Percentiles rank a stretch among this genome's conserved stretches.
Conservation (phyloP, 1,284 basidiomycete genomes). For the Singerocomus inundabilis region DNA sequence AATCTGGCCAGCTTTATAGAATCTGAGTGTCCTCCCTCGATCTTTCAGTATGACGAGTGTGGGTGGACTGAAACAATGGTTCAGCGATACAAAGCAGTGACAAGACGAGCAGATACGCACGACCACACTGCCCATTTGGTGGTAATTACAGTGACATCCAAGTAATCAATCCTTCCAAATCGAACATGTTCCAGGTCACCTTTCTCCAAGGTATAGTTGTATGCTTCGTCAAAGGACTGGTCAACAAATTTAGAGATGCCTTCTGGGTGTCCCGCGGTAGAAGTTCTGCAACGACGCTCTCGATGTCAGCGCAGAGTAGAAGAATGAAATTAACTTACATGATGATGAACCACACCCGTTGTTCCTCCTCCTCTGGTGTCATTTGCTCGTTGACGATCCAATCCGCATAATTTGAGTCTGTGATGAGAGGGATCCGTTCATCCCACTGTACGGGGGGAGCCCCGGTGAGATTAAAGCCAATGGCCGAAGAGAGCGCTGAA, state of each 20-base stretch:
- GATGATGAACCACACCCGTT: constrained; percentile 68
- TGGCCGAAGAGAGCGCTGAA: constrained; percentile 47
- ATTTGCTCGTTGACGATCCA: constrained; percentile 66
- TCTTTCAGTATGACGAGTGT: constrained; percentile 63
- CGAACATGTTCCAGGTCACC: constrained; percentile 66
- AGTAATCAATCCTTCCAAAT: constrained; percentile 79
- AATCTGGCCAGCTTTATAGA: constrained; percentile 64
- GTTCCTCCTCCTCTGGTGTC: constrained; percentile 57
- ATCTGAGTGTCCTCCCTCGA: constrained; percentile 69
- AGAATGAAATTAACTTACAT: constrained; percentile 49
- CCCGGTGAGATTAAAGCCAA: constrained; percentile 71
- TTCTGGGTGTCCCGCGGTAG: constrained; percentile 55
- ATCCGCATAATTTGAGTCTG: constrained; percentile 70
- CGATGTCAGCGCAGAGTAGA: constrained; percentile 1
- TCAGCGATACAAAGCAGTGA: constrained; percentile 5
- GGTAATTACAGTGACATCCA: constrained; percentile 74
- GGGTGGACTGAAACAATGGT: constrained; percentile 52
- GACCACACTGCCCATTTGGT: constrained; percentile 80
- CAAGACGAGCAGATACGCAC: constrained; percentile 42
- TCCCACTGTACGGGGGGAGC: constrained; percentile 60
- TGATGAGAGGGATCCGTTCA: constrained; percentile 66
- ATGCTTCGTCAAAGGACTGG: constrained; percentile 66
- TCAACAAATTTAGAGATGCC: constrained; percentile 69
- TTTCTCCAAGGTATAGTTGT: constrained; percentile 57
- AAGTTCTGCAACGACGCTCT: constrained; percentile 44